These are phyloP conservation scores for Penicillium sp. DNA, from an alignment of 2,329 filamentous ascomycete species.

Conservation along the genomic window DNA sequence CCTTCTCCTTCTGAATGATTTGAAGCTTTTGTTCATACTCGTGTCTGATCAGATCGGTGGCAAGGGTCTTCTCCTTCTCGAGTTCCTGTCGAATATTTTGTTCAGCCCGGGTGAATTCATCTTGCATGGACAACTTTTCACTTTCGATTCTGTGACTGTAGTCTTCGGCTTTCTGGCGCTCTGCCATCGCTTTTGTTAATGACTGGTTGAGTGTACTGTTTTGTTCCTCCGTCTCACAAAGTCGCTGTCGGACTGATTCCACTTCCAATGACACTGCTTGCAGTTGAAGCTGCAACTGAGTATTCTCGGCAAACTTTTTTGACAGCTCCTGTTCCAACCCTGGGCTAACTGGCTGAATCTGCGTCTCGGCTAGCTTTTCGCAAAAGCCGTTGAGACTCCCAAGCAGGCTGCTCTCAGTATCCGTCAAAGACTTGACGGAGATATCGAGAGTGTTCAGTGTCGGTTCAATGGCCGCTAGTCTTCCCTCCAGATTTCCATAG, in stretches of 20 bases:
- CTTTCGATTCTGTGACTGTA: constrained; percentile 16
- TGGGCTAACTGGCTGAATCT: constrained; percentile 16
- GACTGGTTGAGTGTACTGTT: constrained; percentile 16
- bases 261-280: constrained; percentile 20
- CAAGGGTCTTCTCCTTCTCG: constrained; percentile 27
- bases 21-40: constrained; percentile 30
- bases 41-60: constrained; percentile 28
- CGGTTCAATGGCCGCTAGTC: constrained; percentile 17
- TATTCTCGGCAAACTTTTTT: constrained; percentile 19
- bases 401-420: constrained; percentile 24
- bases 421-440: constrained; percentile 20
- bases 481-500: constrained; percentile 17
- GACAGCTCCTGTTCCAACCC: constrained; percentile 23
- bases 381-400: constrained; percentile 25
- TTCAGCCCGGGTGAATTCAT: constrained; percentile 22
- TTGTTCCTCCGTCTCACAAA: constrained; percentile 16
- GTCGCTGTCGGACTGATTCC: constrained; percentile 11
- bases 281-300: constrained; percentile 24
- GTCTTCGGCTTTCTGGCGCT: constrained; percentile 15
- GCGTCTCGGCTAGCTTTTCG: constrained; percentile 17
- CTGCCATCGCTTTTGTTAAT: constrained; percentile 18
- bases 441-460: constrained; percentile 16
- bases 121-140: constrained; percentile 20
- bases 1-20: constrained; percentile 18
- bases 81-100: constrained; percentile 29